Evolutionary conservation across 441 rosid species (phyloP).

Genomic region (Brassica balearica): DNA sequence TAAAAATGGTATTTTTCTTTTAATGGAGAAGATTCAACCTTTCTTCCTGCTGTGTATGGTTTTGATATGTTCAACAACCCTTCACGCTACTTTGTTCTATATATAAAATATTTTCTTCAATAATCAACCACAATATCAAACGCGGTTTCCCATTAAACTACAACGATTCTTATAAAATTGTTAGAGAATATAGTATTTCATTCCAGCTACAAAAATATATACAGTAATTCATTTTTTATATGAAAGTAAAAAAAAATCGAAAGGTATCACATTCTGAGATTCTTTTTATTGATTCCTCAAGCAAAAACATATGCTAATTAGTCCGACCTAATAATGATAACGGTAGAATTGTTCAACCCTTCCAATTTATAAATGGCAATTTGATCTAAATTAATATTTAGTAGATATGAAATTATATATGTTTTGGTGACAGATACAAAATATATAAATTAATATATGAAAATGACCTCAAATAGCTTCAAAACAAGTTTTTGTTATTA

Average conservation of each 20-base stretch:
- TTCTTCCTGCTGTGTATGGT: not conserved
- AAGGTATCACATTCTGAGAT: slow-evolving; percentile 9
- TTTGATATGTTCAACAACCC: not conserved
- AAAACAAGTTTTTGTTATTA: too few species aligned
- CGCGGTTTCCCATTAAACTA: not conserved
- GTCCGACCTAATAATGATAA: not conserved
- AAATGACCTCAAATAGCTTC: too few species aligned
- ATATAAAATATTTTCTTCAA: not conserved
- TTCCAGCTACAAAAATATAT: not conserved
- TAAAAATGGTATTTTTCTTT: too few species aligned
- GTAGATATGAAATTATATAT: not conserved
- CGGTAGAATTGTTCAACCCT: not conserved
- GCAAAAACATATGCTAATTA: not conserved
- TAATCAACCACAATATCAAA: not conserved
- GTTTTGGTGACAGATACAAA: slow-evolving; percentile 13
- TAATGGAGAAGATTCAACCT: not conserved
- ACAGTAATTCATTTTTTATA: not conserved
- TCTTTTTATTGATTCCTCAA: slow-evolving; percentile 4
- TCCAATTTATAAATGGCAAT: not conserved
- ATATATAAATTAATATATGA: slow-evolving; percentile 1
- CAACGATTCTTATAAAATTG: not conserved
- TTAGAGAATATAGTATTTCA: not conserved
- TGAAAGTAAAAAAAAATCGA: not conserved
- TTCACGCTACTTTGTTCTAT: not conserved
- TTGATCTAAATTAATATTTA: not conserved